Conservation (phyloP, 805 yeast species). For the Pichia exigua region DNA sequence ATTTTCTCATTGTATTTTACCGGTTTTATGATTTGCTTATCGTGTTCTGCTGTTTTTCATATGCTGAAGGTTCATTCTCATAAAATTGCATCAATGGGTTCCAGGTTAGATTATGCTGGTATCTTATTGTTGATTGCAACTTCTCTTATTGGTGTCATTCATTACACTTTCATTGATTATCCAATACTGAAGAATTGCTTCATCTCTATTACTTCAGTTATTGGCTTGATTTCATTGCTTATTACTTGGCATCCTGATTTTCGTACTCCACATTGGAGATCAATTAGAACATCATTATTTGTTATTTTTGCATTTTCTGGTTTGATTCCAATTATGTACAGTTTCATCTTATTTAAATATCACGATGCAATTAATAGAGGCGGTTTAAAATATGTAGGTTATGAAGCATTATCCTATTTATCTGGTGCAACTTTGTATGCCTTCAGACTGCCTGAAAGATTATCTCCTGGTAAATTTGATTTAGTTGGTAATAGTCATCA, state of each 20-base stretch:
- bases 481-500: conserved; percentile 79
- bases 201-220: conserved; percentile 36
- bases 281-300: conserved; percentile 71
- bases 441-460: conserved; percentile 66
- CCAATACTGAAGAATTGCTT: conserved; percentile 31
- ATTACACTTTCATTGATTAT: conserved; percentile 39
- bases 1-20: conserved; percentile 37
- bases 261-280: conserved; percentile 63
- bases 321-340: conserved; percentile 56
- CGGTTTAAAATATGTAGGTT: conserved; percentile 51
- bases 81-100: conserved; percentile 35
- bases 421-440: conserved; percentile 78
- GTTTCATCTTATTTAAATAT: conserved; percentile 42
- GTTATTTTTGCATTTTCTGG: conserved; percentile 77
- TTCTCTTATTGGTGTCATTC: conserved; percentile 34
- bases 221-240: conserved; percentile 57
- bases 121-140: conserved; percentile 43
- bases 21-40: conserved; percentile 39
- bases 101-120: conserved; percentile 49
- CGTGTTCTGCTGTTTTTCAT: conserved; percentile 45
- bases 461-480: conserved; percentile 56
- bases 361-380: conserved; percentile 41
- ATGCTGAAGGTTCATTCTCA: conserved; percentile 43
- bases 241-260: conserved; percentile 62
- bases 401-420: conserved; percentile 71